These are phyloP conservation scores for Corymbia citriodora DNA, from an alignment of 441 rosid species.

Conservation along the genomic window DNA sequence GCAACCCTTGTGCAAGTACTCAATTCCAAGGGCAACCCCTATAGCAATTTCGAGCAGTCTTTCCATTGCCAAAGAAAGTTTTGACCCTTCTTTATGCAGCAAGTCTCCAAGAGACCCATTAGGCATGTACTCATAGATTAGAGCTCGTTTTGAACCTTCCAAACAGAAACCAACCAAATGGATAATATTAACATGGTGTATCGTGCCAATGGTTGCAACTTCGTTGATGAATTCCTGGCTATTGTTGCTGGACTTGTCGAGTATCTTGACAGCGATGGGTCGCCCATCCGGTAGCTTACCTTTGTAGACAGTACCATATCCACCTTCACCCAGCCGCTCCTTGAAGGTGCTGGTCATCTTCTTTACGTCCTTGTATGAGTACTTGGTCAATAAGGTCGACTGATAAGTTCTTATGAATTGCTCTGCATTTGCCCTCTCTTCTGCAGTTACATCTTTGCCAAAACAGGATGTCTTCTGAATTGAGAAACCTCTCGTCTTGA, in stretches of 20 bases:
- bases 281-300: slow-evolving; percentile 24
- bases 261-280: slow-evolving; percentile 24
- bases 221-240: slow-evolving; percentile 27
- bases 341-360: slow-evolving; percentile 26
- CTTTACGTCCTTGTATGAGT: slow-evolving; percentile 29
- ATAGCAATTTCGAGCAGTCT: slow-evolving; percentile 10
- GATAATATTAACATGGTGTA: slow-evolving; percentile 33
- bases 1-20: slow-evolving; percentile 30
- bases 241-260: slow-evolving; percentile 1
- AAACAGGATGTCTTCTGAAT: neutral
- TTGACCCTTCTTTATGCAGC: neutral
- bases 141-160: slow-evolving; percentile 24
- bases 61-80: neutral
- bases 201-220: slow-evolving; percentile 33
- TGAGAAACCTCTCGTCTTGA: neutral
- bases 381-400: slow-evolving; percentile 13
- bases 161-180: slow-evolving; percentile 33
- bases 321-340: slow-evolving; percentile 32
- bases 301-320: slow-evolving; percentile 28
- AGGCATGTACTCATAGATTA: slow-evolving; percentile 39
- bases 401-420: slow-evolving; percentile 21
- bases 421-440: neutral
- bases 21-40: slow-evolving; percentile 22
- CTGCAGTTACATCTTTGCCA: neutral
- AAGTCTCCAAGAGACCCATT: slow-evolving; percentile 27